phyloP scores from a whole-genome alignment of 331 rosid genomes.

The Quercus tomentella region DNA sequence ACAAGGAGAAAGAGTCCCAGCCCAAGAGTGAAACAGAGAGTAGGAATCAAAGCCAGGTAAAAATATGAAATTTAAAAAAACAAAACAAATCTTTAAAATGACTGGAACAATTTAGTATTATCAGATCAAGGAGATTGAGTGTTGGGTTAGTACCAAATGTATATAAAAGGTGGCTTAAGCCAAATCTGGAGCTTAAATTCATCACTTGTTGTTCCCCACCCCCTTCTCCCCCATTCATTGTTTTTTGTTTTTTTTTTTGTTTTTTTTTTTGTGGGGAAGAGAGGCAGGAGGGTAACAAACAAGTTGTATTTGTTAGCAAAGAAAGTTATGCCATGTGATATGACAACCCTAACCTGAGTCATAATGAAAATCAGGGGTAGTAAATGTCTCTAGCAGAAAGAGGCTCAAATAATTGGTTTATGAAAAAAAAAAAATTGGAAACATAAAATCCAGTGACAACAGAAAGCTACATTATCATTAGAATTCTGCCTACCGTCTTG shows the following conservation, averaged over 20 bases:
- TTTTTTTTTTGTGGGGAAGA: not conserved
- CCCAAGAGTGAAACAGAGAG: not conserved
- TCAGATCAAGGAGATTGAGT: not conserved
- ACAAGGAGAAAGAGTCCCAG: not conserved
- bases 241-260: no score
- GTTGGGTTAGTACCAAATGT: not conserved
- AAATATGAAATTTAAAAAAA: not conserved
- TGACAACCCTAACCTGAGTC: not conserved
- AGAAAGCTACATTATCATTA: not conserved
- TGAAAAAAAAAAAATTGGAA: not conserved
- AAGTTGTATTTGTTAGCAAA: not conserved
- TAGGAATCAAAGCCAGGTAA: not conserved
- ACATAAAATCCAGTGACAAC: not conserved
- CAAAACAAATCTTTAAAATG: not conserved
- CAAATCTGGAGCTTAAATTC: no score
- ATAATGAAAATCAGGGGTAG: not conserved
- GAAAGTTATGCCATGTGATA: not conserved
- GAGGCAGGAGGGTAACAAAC: not conserved
- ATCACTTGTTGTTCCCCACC: no score
- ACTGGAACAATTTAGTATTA: not conserved
- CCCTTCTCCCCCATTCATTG: no score
- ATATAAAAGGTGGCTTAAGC: no score
- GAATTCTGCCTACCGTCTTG: conserved; percentile 71
- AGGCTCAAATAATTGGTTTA: not conserved
- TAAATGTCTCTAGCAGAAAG: not conserved